Percentiles rank a stretch among this genome's conserved stretches.
Conservation (phyloP, 768 basidiomycete species). For the Punctularia strigosozonata region DNA sequence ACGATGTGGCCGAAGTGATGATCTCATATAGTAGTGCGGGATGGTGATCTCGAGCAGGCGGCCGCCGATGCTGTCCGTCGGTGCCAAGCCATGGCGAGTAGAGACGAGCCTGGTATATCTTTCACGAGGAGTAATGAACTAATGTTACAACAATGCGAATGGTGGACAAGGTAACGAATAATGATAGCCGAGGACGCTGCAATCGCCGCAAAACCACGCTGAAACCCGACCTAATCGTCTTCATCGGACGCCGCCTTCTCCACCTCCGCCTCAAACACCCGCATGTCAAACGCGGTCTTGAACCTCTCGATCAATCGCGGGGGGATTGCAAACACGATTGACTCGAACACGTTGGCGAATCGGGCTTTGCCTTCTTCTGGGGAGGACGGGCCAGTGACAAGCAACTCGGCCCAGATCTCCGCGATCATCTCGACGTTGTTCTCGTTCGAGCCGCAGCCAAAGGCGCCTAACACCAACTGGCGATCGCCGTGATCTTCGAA, state of each 20-base stretch:
- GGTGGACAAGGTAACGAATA: no score
- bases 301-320: slow-evolving; percentile 24
- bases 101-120: no score
- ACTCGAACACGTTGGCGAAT: slow-evolving; percentile 29
- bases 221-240: background rate
- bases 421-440: slow-evolving; percentile 31
- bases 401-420: slow-evolving; percentile 32
- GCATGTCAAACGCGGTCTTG: slow-evolving; percentile 27
- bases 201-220: no score
- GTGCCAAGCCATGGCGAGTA: no score
- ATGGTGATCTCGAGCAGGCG: no score
- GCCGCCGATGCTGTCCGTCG: no score
- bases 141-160: no score
- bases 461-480: slow-evolving; percentile 30
- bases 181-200: no score
- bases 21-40: no score
- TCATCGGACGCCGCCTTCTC: background rate
- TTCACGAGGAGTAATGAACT: no score
- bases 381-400: slow-evolving; percentile 20
- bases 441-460: slow-evolving; percentile 30
- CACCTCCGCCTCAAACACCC: slow-evolving; percentile 25
- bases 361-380: slow-evolving; percentile 13
- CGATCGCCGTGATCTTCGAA: slow-evolving; percentile 29
- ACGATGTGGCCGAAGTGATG: no score
- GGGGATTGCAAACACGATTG: slow-evolving; percentile 30